phyloP scores from a whole-genome alignment of 2,329 filamentous ascomycete species.

The Exophiala mesophila region DNA sequence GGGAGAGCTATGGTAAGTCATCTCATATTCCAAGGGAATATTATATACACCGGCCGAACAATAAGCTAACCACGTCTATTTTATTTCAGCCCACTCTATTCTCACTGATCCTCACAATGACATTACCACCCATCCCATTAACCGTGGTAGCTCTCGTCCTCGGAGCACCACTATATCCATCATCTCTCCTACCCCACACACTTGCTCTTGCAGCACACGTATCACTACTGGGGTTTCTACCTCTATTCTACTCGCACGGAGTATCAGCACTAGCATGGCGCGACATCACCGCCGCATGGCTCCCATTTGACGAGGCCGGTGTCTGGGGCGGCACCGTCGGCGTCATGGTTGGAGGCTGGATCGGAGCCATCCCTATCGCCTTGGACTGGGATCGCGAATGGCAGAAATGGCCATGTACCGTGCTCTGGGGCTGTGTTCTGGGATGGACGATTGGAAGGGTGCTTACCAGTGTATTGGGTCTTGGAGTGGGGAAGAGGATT shows the following conservation, averaged over 20 bases:
- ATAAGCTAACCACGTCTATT: no score
- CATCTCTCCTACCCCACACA: conserved; percentile 74
- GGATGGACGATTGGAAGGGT: conserved; percentile 64
- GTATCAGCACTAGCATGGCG: conserved; percentile 67
- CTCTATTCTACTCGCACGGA: conserved; percentile 80
- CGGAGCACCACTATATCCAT: conserved; percentile 68
- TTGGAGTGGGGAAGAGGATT: conserved; percentile 24
- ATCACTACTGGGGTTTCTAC: conserved; percentile 70
- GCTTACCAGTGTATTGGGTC: conserved; percentile 15
- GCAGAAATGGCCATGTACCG: conserved; percentile 96
- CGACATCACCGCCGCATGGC: conserved; percentile 61
- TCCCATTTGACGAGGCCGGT: conserved; percentile 67
- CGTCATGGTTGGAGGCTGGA: conserved; percentile 75
- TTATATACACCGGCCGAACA: no score
- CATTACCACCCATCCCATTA: conserved; percentile 52
- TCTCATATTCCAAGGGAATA: no score
- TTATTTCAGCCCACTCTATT: conserved; percentile 39
- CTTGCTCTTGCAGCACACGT: conserved; percentile 76
- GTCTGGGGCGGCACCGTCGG: conserved; percentile 79
- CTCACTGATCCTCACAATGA: conserved; percentile 56
- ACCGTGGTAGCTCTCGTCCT: conserved; percentile 66
- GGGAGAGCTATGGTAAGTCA: conserved; percentile 27
- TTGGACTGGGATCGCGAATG: conserved; percentile 98
- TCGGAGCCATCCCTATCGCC: conserved; percentile 91
- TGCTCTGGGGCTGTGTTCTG: conserved; percentile 74